These are phyloP conservation scores for Basipetospora sp. DNA, from an alignment of 2,329 filamentous ascomycete genomes.

Conservation along the genomic window DNA sequence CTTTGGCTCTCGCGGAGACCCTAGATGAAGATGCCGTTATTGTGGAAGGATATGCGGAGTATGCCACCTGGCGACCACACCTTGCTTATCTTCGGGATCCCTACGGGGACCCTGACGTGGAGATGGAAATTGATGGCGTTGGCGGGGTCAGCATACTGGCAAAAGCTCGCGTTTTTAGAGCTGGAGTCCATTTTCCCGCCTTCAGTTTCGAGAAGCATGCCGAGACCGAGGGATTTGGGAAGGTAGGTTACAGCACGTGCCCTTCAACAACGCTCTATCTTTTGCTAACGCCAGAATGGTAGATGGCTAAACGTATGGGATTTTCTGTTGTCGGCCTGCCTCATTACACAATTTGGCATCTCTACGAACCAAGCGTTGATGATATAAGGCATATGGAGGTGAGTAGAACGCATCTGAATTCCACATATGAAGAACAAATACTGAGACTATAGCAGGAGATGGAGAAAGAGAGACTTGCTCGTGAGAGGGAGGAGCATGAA, in stretches of 20 bases:
- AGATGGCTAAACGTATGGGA: constrained; percentile 96
- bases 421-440: not conserved
- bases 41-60: constrained; percentile 96
- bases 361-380: constrained; percentile 97
- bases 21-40: constrained; percentile 97
- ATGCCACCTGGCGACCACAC: constrained; percentile 95
- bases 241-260: constrained; percentile 52
- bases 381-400: constrained; percentile 94
- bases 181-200: constrained; percentile 90
- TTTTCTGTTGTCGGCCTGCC: constrained; percentile 91
- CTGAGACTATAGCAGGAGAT: constrained; percentile 60
- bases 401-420: too few species aligned
- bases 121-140: constrained; percentile 98
- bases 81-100: constrained; percentile 91
- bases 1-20: constrained; percentile 80
- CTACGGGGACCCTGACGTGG: constrained; percentile 95
- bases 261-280: too few species aligned
- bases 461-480: constrained; percentile 70
- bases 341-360: constrained; percentile 98
- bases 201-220: constrained; percentile 98
- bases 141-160: constrained; percentile 94
- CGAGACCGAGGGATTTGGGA: constrained; percentile 95
- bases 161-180: constrained; percentile 87
- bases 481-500: constrained; percentile 56
- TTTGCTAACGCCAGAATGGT: too few species aligned